Evolutionary conservation across 2,329 filamentous ascomycete genomes (phyloP).

Genomic region (Gyromitra esculenta): DNA sequence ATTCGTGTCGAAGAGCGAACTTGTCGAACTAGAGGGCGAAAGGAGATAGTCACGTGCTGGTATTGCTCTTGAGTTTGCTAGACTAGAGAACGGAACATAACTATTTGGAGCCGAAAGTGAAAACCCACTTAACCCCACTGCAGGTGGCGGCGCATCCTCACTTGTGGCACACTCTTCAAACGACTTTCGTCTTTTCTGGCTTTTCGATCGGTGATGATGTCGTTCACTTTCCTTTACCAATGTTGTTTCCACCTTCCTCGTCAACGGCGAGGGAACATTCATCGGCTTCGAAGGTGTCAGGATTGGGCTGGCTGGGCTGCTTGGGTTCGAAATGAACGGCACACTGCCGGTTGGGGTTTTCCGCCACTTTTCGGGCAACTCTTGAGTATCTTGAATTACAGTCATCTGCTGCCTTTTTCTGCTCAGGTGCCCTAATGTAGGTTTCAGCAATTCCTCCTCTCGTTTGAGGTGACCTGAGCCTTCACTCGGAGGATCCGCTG

Average conservation of each 20-base stretch:
- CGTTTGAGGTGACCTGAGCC: conserved; percentile 18
- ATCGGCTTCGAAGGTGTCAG: conserved; percentile 35
- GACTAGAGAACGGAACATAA: conserved; percentile 53
- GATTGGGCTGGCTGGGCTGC: conserved; percentile 29
- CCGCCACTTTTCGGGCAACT: conserved; percentile 56
- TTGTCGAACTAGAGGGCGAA: conserved; percentile 56
- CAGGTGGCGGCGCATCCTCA: conserved; percentile 55
- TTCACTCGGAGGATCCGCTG: conserved; percentile 34
- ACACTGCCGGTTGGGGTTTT: conserved; percentile 56
- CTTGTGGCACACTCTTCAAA: conserved; percentile 57
- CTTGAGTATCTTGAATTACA: conserved; percentile 48
- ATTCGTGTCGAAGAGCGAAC: conserved; percentile 56
- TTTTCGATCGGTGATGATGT: conserved; percentile 53
- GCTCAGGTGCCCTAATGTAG: conserved; percentile 44
- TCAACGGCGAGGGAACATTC: conserved; percentile 36
- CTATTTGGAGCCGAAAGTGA: conserved; percentile 52
- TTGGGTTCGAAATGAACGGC: conserved; percentile 46
- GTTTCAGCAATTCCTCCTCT: conserved; percentile 46
- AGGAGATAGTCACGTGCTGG: conserved; percentile 55
- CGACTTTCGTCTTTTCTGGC: conserved; percentile 55
- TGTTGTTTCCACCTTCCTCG: conserved; percentile 43
- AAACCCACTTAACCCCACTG: conserved; percentile 36
- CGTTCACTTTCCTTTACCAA: conserved; percentile 43
- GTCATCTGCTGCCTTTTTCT: conserved; percentile 55
- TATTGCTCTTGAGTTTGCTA: conserved; percentile 32